Evolutionary conservation across 768 basidiomycete species (phyloP).

Genomic region (Lepiota brunneoincarnata): DNA sequence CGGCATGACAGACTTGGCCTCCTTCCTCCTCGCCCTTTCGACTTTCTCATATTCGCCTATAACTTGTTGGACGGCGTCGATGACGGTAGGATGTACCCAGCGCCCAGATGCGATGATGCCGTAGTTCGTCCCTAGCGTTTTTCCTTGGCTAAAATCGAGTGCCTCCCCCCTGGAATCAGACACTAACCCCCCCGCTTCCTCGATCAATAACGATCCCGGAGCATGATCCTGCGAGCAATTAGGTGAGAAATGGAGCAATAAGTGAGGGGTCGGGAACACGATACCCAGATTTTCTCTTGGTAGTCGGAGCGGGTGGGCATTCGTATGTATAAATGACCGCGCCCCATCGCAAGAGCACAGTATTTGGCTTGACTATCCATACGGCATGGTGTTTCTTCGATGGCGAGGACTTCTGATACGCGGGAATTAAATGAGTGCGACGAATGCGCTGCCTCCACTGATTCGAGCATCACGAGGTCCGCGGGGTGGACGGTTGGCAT

Average conservation of each 20-base stretch:
- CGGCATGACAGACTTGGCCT: no score
- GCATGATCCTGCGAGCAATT: conserved; percentile 73
- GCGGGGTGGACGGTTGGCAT: conserved; percentile 42
- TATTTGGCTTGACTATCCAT: conserved; percentile 99
- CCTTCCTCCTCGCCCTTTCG: neutral
- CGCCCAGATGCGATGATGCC: conserved; percentile 84
- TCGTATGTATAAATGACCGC: conserved; percentile 79
- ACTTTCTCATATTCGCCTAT: conserved; percentile 19
- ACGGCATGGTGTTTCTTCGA: conserved; percentile 63
- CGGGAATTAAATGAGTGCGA: conserved; percentile 82
- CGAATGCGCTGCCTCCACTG: conserved; percentile 88
- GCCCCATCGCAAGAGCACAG: conserved; percentile 78
- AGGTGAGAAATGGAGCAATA: neutral
- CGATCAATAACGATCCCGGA: conserved; percentile 77
- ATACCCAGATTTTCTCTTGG: conserved; percentile 94
- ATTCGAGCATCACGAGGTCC: conserved; percentile 77
- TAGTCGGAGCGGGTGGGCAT: conserved; percentile 81
- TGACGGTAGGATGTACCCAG: conserved; percentile 62
- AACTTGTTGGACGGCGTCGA: conserved; percentile 73
- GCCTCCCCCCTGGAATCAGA: conserved; percentile 77
- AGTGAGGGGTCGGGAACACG: conserved; percentile 15
- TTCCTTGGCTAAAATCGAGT: conserved; percentile 84
- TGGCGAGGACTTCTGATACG: conserved; percentile 63
- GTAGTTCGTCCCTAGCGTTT: conserved; percentile 82
- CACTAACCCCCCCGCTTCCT: conserved; percentile 88